phyloP scores from a whole-genome alignment of 306 rosid genomes.

The Trifolium repens region DNA sequence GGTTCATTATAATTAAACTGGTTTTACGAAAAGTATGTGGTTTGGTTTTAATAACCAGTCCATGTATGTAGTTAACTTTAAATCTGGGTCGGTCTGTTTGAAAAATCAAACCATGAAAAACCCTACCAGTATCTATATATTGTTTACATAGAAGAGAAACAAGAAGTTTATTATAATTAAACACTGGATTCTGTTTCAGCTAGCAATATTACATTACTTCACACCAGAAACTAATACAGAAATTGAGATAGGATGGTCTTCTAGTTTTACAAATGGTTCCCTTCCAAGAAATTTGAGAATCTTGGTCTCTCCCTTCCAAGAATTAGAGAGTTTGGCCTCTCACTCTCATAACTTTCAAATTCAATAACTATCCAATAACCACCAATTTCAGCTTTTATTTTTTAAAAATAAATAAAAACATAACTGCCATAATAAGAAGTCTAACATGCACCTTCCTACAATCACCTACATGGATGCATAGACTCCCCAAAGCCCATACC shows the following conservation, averaged over 20 bases:
- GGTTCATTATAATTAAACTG: too few species aligned
- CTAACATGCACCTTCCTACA: neutral
- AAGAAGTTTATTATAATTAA: too few species aligned
- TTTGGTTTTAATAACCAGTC: too few species aligned
- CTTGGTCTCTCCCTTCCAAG: neutral
- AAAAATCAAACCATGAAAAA: too few species aligned
- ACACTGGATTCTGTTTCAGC: neutral
- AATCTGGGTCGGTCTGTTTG: too few species aligned
- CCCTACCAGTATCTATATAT: too few species aligned
- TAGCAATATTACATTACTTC: too few species aligned
- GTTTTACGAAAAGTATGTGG: too few species aligned
- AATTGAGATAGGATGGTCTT: neutral
- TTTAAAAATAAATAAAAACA: too few species aligned
- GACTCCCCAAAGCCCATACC: neutral
- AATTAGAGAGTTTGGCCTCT: neutral
- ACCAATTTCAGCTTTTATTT: neutral
- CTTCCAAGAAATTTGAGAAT: neutral
- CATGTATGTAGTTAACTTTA: too few species aligned
- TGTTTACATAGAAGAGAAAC: neutral
- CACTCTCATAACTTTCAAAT: neutral
- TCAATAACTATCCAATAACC: neutral
- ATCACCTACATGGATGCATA: slow-evolving; percentile 6
- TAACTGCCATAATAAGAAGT: neutral
- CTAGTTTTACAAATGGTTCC: neutral
- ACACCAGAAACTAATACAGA: neutral